phyloP scores from a whole-genome alignment of 176 grass and related monocot genomes.

The Oryza nivara region DNA sequence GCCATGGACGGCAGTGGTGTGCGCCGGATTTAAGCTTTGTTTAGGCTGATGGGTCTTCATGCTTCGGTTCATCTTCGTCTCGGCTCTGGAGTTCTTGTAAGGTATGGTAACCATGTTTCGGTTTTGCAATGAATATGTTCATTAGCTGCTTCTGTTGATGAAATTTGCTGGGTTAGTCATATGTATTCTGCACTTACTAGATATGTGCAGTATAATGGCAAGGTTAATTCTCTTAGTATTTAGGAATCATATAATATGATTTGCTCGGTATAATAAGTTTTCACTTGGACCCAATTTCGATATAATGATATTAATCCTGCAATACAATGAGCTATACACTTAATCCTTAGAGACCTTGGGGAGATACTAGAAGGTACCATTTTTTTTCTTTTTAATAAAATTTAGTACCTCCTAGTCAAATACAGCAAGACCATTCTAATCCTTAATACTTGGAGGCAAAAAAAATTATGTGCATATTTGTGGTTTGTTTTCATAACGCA shows the following conservation, averaged over 20 bases:
- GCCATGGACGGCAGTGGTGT: not conserved
- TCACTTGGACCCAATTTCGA: not conserved
- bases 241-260: not conserved
- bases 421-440: not conserved
- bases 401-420: no score
- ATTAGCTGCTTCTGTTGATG: conserved; percentile 11
- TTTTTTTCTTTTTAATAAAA: no score
- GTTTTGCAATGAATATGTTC: not conserved
- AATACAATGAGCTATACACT: not conserved
- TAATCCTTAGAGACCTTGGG: not conserved
- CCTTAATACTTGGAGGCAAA: not conserved
- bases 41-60: not conserved
- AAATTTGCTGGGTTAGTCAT: not conserved
- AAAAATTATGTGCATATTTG: not conserved
- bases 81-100: not conserved
- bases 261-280: not conserved
- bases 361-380: no score
- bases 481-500: not conserved
- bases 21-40: not conserved
- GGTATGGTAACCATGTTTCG: not conserved
- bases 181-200: not conserved
- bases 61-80: no score
- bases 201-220: not conserved
- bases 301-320: not conserved
- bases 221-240: not conserved